Percentiles rank a stretch among this genome's conserved stretches.
phyloP scores from a whole-genome alignment of 2,329 filamentous ascomycete genomes.

The Pseudohalonectria lignicola region DNA sequence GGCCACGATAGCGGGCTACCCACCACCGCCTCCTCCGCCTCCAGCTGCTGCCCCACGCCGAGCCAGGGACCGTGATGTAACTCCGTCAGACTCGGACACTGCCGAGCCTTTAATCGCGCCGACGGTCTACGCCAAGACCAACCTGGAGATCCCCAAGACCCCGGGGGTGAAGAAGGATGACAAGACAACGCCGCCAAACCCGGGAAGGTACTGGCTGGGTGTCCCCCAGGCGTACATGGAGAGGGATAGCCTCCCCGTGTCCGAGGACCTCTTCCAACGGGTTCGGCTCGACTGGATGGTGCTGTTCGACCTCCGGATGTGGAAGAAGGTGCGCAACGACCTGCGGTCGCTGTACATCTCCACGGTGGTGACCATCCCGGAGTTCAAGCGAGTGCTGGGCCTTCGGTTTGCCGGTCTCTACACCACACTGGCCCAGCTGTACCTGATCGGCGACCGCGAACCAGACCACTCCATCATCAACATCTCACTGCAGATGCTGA shows the following conservation, averaged over 20 bases:
- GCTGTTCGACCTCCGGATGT: slow-evolving; percentile 86
- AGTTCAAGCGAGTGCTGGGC: slow-evolving; percentile 91
- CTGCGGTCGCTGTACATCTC: slow-evolving; percentile 90
- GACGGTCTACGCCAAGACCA: slow-evolving; percentile 50
- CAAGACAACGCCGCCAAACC: slow-evolving; percentile 42
- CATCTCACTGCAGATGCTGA: slow-evolving; percentile 90
- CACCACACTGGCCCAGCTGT: slow-evolving; percentile 85
- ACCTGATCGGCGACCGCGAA: slow-evolving; percentile 90
- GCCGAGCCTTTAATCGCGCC: slow-evolving; percentile 55
- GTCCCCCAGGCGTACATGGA: slow-evolving; percentile 61
- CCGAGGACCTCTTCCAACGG: slow-evolving; percentile 82
- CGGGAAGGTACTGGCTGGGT: slow-evolving; percentile 77
- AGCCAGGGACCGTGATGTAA: slow-evolving; percentile 47
- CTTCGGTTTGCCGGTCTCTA: slow-evolving; percentile 92
- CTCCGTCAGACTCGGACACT: slow-evolving; percentile 63
- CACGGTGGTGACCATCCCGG: slow-evolving; percentile 86
- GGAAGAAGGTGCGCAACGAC: slow-evolving; percentile 90
- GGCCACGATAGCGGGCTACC: slow-evolving; percentile 67
- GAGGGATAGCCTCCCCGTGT: slow-evolving; percentile 50
- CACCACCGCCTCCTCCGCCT: slow-evolving; percentile 53
- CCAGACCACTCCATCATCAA: slow-evolving; percentile 99
- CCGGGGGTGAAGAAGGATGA: slow-evolving; percentile 39
- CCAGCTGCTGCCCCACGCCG: slow-evolving; percentile 32
- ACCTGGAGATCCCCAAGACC: slow-evolving; percentile 71
- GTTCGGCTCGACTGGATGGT: slow-evolving; percentile 91